Percentiles rank a stretch among this genome's conserved stretches.
phyloP scores from a whole-genome alignment of 2,329 filamentous ascomycete species.

The Colletotrichum sp. region DNA sequence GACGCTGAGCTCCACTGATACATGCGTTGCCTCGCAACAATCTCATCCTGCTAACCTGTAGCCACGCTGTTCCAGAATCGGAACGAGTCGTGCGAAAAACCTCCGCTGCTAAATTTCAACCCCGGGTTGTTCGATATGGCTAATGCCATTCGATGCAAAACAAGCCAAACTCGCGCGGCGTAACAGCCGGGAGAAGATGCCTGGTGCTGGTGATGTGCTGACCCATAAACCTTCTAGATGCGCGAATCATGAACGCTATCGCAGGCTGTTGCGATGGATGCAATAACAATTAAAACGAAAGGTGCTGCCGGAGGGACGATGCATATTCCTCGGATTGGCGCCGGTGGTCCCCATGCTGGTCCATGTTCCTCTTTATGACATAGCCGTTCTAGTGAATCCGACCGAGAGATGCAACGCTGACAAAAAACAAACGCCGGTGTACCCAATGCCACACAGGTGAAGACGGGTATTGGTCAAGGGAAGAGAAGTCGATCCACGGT shows the following conservation, averaged over 20 bases:
- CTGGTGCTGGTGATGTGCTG: conserved; percentile 1
- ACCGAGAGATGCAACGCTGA: conserved; percentile 19
- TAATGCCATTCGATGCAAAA: neutral
- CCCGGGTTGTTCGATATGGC: neutral
- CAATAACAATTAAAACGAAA: conserved; percentile 21
- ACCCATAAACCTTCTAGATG: conserved; percentile 18
- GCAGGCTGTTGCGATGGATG: conserved; percentile 12
- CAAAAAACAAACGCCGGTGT: conserved; percentile 15
- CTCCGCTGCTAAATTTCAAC: conserved; percentile 10
- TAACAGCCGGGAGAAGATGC: neutral
- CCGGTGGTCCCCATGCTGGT: conserved; percentile 1
- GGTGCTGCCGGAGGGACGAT: neutral
- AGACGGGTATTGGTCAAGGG: conserved; percentile 3
- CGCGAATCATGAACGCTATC: conserved; percentile 12
- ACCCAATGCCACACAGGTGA: conserved; percentile 15
- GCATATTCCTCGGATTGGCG: neutral
- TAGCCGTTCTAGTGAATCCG: conserved; percentile 11
- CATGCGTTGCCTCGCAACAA: conserved; percentile 19
- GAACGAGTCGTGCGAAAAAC: conserved; percentile 6
- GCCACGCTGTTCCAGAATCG: conserved; percentile 15
- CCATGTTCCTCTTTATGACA: conserved; percentile 4
- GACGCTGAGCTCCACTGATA: conserved; percentile 8
- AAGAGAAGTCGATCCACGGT: conserved; percentile 5
- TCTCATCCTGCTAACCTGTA: conserved; percentile 19
- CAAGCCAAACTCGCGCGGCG: neutral